Evolutionary conservation across 2,329 filamentous ascomycete genomes (phyloP).

Genomic region (Cercospora zeae-maydis): DNA sequence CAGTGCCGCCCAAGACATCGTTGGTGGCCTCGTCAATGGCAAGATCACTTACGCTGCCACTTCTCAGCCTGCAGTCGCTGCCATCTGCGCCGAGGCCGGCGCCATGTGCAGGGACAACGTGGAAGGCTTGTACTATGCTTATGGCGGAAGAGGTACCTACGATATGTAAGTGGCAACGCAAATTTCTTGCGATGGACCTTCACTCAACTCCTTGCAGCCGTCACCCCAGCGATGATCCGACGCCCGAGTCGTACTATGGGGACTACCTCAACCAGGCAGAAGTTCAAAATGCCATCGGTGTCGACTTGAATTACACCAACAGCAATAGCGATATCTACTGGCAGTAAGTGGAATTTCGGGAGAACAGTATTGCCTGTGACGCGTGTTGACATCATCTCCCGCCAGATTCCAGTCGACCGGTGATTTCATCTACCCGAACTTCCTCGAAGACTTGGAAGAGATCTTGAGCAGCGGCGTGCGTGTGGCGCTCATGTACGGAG

Average conservation of each 20-base stretch:
- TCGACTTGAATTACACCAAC: conserved; percentile 56
- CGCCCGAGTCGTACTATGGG: conserved; percentile 50
- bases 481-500: conserved; percentile 46
- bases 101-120: conserved; percentile 55
- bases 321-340: conserved; percentile 42
- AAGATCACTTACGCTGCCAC: conserved; percentile 37
- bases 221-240: conserved; percentile 54
- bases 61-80: conserved; percentile 47
- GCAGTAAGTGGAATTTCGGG: conserved; percentile 26
- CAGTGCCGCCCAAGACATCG: conserved; percentile 35
- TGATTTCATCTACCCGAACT: conserved; percentile 60
- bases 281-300: conserved; percentile 57
- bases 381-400: background rate
- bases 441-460: conserved; percentile 48
- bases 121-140: conserved; percentile 52
- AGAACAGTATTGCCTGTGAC: background rate
- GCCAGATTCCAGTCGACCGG: conserved; percentile 45
- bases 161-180: conserved; percentile 43
- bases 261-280: conserved; percentile 56
- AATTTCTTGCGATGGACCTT: too few species aligned
- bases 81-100: conserved; percentile 53
- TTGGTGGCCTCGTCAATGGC: conserved; percentile 29
- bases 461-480: conserved; percentile 44
- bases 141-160: conserved; percentile 55
- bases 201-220: conserved; percentile 31